phyloP scores from a whole-genome alignment of 2,329 filamentous ascomycete species.

The Remersonia thermophila region DNA sequence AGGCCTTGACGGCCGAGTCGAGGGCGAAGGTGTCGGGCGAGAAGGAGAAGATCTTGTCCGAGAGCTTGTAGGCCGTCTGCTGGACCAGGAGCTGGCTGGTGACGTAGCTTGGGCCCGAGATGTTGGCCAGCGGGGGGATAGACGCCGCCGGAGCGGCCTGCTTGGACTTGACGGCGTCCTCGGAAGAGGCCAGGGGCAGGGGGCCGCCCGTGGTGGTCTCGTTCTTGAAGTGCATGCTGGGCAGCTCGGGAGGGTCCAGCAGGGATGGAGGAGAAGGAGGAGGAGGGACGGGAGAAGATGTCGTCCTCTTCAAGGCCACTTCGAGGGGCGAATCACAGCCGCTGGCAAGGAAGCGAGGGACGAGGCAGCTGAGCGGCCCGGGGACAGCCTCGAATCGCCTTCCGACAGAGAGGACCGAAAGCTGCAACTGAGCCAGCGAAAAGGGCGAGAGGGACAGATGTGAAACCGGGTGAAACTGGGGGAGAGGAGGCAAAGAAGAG shows the following conservation, averaged over 20 bases:
- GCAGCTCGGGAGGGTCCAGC: constrained; percentile 4
- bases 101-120: constrained; percentile 81
- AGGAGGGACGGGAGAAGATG: too few relatives aligned
- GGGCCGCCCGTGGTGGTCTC: constrained; percentile 25
- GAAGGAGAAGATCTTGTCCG: constrained; percentile 95
- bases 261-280: not conserved
- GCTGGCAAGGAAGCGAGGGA: constrained; percentile 13
- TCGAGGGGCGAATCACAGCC: constrained; percentile 10
- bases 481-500: too few relatives aligned
- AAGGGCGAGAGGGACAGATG: too few relatives aligned
- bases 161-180: constrained; percentile 4
- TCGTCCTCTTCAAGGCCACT: constrained; percentile 11
- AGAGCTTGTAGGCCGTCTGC: constrained; percentile 88
- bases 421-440: constrained; percentile 13
- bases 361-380: constrained; percentile 10
- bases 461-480: too few relatives aligned
- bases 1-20: constrained; percentile 68
- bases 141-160: constrained; percentile 46
- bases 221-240: constrained; percentile 23
- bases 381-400: constrained; percentile 13
- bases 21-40: constrained; percentile 89
- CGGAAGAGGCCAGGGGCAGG: constrained; percentile 21
- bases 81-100: constrained; percentile 90
- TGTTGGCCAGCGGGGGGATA: constrained; percentile 39
- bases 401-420: constrained; percentile 12